phyloP scores from a whole-genome alignment of 495 filamentous ascomycete species.

The Symbiotaphrina buchneri region DNA sequence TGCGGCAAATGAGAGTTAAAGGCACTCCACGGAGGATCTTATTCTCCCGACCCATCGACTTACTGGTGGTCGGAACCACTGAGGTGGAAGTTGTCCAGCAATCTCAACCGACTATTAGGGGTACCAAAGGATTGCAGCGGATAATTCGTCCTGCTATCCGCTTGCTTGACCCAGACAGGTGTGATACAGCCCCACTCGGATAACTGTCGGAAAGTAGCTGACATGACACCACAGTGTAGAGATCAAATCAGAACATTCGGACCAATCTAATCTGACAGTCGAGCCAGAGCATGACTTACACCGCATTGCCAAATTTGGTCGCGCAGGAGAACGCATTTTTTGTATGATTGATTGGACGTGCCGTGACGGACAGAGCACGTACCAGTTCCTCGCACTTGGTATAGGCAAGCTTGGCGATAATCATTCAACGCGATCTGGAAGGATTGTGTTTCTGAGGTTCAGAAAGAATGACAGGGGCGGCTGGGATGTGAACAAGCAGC shows the following conservation, averaged over 20 bases:
- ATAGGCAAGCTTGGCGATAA: not conserved
- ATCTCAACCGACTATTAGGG: no score
- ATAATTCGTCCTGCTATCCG: constrained; percentile 2
- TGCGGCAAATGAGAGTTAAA: constrained; percentile 21
- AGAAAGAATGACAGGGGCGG: constrained; percentile 2
- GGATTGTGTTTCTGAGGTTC: constrained; percentile 1
- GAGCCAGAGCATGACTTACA: no score
- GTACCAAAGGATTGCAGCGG: no score
- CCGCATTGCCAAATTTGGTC: not conserved
- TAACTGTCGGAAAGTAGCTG: no score
- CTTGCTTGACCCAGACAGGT: constrained; percentile 6
- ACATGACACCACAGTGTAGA: no score
- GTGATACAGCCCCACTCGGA: no score
- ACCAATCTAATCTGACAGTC: no score
- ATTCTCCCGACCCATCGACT: constrained; percentile 24
- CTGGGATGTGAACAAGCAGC: not conserved
- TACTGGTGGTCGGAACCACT: constrained; percentile 30
- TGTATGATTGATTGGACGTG: not conserved
- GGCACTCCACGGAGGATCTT: constrained; percentile 29
- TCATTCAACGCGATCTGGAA: constrained; percentile 1
- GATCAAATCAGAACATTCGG: no score
- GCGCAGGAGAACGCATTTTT: not conserved
- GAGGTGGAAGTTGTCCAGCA: no score
- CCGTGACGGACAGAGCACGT: not conserved
- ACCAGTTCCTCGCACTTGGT: constrained; percentile 3